phyloP scores from a whole-genome alignment of 2,329 filamentous ascomycete species.

The Aspergillus uvarum region DNA sequence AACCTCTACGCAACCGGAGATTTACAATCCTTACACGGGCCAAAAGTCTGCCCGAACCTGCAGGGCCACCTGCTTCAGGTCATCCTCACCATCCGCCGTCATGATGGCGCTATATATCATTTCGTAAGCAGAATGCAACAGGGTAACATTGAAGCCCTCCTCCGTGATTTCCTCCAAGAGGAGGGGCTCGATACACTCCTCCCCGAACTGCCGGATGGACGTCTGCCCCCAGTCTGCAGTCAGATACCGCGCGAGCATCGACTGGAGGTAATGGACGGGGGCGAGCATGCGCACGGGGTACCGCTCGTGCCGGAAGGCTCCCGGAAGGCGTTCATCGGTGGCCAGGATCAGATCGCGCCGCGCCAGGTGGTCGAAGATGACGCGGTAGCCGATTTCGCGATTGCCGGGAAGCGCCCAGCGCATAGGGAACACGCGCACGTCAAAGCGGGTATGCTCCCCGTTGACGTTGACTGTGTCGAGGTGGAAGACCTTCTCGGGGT shows the following conservation, averaged over 20 bases:
- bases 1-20: no score
- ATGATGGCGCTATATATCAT: no score
- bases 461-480: not conserved
- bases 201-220: not conserved
- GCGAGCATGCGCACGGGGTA: not conserved
- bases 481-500: not conserved
- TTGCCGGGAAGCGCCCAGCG: not conserved
- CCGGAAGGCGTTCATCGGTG: not conserved
- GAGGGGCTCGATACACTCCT: no score
- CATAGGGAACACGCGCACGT: not conserved
- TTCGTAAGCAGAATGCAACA: no score
- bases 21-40: no score
- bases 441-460: not conserved
- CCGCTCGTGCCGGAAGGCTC: not conserved
- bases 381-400: not conserved
- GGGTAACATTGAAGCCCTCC: no score
- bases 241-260: not conserved
- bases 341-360: not conserved
- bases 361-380: not conserved
- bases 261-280: not conserved
- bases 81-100: no score
- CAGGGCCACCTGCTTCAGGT: no score
- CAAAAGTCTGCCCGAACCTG: no score
- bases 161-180: no score
- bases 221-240: not conserved